A percentile compares a stretch with the other conserved stretches of the same genome.
These are phyloP conservation scores for Pseudevernia furfuracea DNA, from an alignment of 495 filamentous ascomycete genomes.

Conservation along the genomic window DNA sequence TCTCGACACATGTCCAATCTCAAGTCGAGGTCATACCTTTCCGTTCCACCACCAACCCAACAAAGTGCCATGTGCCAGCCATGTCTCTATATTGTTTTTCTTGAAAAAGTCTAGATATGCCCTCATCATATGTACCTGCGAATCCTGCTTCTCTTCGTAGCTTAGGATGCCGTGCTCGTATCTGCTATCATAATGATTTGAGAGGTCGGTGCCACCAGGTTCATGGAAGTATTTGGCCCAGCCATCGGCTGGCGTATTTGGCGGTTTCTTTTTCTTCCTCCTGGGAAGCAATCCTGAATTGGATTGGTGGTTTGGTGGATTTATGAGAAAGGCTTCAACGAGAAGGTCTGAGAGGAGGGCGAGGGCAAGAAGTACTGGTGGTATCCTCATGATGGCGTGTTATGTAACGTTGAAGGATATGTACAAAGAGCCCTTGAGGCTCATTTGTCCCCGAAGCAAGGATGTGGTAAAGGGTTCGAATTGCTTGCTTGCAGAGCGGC, in stretches of 20 bases:
- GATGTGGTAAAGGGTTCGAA: not conserved
- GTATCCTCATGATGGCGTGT: constrained; percentile 14
- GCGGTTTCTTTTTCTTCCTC: constrained; percentile 14
- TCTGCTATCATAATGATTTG: constrained; percentile 65
- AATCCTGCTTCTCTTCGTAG: constrained; percentile 56
- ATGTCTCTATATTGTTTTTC: constrained; percentile 62
- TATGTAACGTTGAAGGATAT: not conserved
- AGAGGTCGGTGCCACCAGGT: constrained; percentile 47
- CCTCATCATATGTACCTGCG: constrained; percentile 60
- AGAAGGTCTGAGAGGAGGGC: constrained; percentile 16
- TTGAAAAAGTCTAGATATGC: constrained; percentile 63
- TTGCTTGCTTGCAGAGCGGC: not conserved
- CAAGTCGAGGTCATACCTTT: constrained; percentile 35
- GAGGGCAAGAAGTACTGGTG: constrained; percentile 12
- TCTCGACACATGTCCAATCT: not conserved
- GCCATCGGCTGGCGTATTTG: not conserved
- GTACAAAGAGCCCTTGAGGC: not conserved
- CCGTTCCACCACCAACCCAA: constrained; percentile 92
- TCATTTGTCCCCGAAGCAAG: not conserved
- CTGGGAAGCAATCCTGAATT: not conserved
- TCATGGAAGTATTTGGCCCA: constrained; percentile 46
- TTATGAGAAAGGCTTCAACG: constrained; percentile 20
- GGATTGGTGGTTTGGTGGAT: constrained; percentile 5
- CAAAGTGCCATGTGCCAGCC: constrained; percentile 82
- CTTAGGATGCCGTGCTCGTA: constrained; percentile 55